phyloP scores from a whole-genome alignment of 495 filamentous ascomycete genomes.

The Hyaloscypha finlandica region DNA sequence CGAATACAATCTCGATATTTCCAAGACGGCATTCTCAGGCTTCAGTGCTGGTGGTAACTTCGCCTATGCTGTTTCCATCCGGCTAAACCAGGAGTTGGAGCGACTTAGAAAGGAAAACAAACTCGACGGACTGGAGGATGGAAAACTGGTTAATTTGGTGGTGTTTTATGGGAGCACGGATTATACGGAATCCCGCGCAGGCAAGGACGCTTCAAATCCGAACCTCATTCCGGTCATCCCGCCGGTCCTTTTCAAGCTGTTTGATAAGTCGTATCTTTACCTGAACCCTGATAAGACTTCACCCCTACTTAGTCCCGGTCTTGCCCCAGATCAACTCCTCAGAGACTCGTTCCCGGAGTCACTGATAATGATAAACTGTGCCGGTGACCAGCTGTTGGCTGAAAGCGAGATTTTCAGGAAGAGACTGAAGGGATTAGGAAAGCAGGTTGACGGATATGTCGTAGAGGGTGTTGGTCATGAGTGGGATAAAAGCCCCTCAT shows the following conservation, averaged over 20 bases:
- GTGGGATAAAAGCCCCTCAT: neutral
- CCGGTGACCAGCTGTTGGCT: slow-evolving; percentile 82
- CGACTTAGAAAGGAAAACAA: neutral
- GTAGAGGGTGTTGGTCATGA: neutral
- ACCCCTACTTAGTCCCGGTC: slow-evolving; percentile 61
- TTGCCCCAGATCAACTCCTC: slow-evolving; percentile 57
- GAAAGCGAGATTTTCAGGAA: slow-evolving; percentile 70
- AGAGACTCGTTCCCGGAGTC: slow-evolving; percentile 55
- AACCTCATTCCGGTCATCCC: slow-evolving; percentile 40
- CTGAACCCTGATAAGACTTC: slow-evolving; percentile 48
- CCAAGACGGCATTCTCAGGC: slow-evolving; percentile 70
- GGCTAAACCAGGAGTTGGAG: slow-evolving; percentile 47
- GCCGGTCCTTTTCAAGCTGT: slow-evolving; percentile 59
- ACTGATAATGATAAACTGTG: slow-evolving; percentile 72
- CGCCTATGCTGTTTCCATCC: slow-evolving; percentile 71
- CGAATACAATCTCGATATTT: slow-evolving; percentile 55
- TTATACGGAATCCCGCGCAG: slow-evolving; percentile 70
- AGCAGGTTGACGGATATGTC: neutral
- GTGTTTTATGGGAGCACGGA: slow-evolving; percentile 83
- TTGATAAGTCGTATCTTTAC: slow-evolving; percentile 78
- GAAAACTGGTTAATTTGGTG: slow-evolving; percentile 50
- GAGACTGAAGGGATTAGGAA: slow-evolving; percentile 52
- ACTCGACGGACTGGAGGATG: neutral
- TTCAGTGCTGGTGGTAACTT: slow-evolving; percentile 89
- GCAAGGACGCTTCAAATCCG: slow-evolving; percentile 60